Base-by-base conservation (phyloP, 768 basidiomycete genomes). In the Tricholoma sp. region DNA sequence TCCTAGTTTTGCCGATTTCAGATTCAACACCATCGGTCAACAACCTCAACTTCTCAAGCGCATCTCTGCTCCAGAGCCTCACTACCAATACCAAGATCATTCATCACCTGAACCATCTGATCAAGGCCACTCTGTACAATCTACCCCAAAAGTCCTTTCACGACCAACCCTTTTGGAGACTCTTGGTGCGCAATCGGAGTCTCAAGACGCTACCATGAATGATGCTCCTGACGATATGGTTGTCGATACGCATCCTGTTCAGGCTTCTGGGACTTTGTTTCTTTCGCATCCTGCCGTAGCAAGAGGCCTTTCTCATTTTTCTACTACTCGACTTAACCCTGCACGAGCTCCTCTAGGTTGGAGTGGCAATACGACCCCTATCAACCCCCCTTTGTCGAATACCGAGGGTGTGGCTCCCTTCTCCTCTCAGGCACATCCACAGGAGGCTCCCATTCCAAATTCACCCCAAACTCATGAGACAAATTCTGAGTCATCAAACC, bases 1-100 rank as follows among this genome's bases (percentile, higher is more conserved):
- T 4, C 72, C 66, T n/a, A 50, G 60, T 43, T 76, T 82, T 55
- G 60, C 74, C n/a, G 65, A 71, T 54, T 75, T 85, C 64, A 72
- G 70, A 24, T 86, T 85, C 64, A 67, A 61, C 10, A 76, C 68
- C 4, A 86, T 87, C 39, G 84, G 84, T 27, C 76, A 81, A 63
- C 68, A 72, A 57, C 83, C 84, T 0, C 69, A 72, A 12, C 70
- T 86, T 18, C 72, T 86, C 24, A 76, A 73, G 59, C 80, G 85
- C 21, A 71, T 86, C 34, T 74, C 79, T 31, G 64, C 66, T 37
- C 64, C 71, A 2, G 64, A 70, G 43, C 64, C 71, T 21, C 67
- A 68, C 43, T 47, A 60, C 2, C 49, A 54, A 4, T 72, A 74
- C 53, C 67, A 65, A 14, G 58, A 55, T 24, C 50, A 18, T 10